Base-by-base conservation (phyloP, 768 basidiomycete genomes). In the Strobilomyces dryophilus region DNA sequence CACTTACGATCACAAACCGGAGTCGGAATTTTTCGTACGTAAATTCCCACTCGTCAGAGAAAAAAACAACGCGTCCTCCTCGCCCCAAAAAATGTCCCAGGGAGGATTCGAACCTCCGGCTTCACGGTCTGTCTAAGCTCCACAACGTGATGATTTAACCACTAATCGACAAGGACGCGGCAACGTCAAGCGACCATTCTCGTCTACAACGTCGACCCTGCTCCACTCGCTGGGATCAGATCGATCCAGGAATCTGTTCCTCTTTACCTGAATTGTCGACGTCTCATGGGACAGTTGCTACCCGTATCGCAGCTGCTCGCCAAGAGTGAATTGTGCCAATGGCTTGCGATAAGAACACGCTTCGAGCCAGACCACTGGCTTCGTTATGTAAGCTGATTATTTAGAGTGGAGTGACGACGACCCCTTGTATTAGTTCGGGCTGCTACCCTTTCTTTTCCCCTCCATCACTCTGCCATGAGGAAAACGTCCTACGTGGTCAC, bases 401-500 rank as follows among this genome's bases (percentile, higher is more conserved):
- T 15, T 4, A 36, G 17, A 17, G 35, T 36, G 35, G 35, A 36
- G 35, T 36, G 35, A 35, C 34, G 34, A 7, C 14, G 34, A n/a
- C 4, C 20, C 18, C 20, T 10, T 10, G 29, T 45, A 45, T 21
- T 34, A 14, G 31, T 40, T 40, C 6, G 7, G 35, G 35, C 35
- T 17, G 11, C 35, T 15, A 6, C 15, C 17, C 15, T 17, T 36
- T 8, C 35, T 36, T n/a, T 21, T 32, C 40, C 24, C 34, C 7
- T 36, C 20, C 45, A 17, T 29, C 44, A 26, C 12, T 36, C 45
- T 46, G 63, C 49, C 27, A 86, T 88, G 86, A 76, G 86, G 57
- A 87, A 85, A 61, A 80, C 76, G 1, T 88, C 84, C 1, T 89
- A 89, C 57, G 79, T 78, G 26, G 56, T 86, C 47, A 79, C 86